Conservation (phyloP, 2,329 filamentous ascomycete genomes). For the Penicillium expansum region DNA sequence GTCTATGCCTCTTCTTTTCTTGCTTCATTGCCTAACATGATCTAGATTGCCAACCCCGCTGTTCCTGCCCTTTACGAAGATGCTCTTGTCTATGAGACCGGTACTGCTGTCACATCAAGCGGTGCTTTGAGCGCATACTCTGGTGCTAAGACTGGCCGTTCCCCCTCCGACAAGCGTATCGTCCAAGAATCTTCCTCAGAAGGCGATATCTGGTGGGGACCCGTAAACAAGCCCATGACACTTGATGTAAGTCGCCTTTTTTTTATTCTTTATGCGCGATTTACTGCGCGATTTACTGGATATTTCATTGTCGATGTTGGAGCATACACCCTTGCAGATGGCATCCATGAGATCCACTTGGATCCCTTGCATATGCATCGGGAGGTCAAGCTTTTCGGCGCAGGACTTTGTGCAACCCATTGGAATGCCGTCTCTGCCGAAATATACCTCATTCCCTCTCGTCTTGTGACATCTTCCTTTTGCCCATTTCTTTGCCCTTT, state of each 20-base stretch:
- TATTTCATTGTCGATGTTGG: conserved; percentile 14
- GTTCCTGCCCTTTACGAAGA: conserved; percentile 97
- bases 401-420: conserved; percentile 11
- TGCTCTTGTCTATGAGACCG: conserved; percentile 95
- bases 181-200: conserved; percentile 88
- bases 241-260: conserved; percentile 70
- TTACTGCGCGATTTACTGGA: conserved; percentile 17
- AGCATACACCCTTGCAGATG: conserved; percentile 21
- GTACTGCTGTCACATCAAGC: conserved; percentile 92
- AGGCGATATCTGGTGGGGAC: conserved; percentile 97
- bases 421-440: not conserved
- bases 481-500: not conserved
- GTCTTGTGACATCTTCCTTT: not conserved
- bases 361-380: conserved; percentile 28
- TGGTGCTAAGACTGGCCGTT: conserved; percentile 95
- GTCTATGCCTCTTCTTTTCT: not conserved
- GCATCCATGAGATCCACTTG: conserved; percentile 17
- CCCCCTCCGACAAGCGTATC: conserved; percentile 94
- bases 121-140: conserved; percentile 97
- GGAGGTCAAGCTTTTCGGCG: conserved; percentile 27
- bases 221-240: conserved; percentile 98
- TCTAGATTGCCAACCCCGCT: conserved; percentile 79
- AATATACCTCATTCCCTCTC: not conserved
- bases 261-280: conserved; percentile 8
- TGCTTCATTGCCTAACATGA: conserved; percentile 9